Percentiles rank a stretch among this genome's conserved stretches.
Conservation (phyloP, 345 rosid species). For the Kandelia obovata region DNA sequence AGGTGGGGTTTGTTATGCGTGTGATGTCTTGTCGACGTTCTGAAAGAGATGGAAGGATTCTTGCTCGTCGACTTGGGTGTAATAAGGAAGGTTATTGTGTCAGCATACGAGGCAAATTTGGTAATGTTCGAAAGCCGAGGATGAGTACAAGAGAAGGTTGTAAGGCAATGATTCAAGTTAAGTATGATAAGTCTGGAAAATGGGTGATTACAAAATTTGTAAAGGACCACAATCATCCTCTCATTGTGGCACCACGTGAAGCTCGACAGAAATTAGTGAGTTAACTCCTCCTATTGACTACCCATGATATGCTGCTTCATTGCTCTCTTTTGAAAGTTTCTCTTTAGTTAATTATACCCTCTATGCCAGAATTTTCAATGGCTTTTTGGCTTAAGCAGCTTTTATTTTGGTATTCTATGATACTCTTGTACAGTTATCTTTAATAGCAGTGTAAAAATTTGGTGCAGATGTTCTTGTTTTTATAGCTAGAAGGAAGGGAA, state of each 20-base stretch:
- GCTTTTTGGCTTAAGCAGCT: too few relatives aligned
- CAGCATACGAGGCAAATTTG: slow-evolving; percentile 69
- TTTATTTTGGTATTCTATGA: too few relatives aligned
- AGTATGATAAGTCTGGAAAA: slow-evolving; percentile 63
- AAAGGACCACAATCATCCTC: slow-evolving; percentile 87
- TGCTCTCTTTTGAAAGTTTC: not conserved
- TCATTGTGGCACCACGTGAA: slow-evolving; percentile 63
- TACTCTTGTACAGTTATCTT: too few relatives aligned
- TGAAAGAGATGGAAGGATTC: slow-evolving; percentile 81
- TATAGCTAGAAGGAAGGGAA: too few relatives aligned
- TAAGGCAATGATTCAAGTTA: slow-evolving; percentile 86
- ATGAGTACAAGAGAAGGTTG: slow-evolving; percentile 87
- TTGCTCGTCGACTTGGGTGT: slow-evolving; percentile 88
- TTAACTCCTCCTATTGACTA: slow-evolving; percentile 10
- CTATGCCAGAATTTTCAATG: too few relatives aligned
- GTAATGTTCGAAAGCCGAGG: slow-evolving; percentile 65
- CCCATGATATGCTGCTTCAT: not conserved
- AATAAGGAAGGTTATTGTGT: slow-evolving; percentile 89
- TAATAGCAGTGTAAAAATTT: too few relatives aligned
- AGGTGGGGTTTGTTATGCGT: slow-evolving; percentile 84
- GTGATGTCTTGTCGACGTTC: slow-evolving; percentile 95
- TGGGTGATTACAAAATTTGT: slow-evolving; percentile 85
- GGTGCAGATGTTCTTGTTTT: too few relatives aligned
- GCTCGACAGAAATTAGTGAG: slow-evolving; percentile 81
- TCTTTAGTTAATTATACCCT: too few relatives aligned